phyloP scores from a whole-genome alignment of 305 asterid species.

The Euphrasia arctica region DNA sequence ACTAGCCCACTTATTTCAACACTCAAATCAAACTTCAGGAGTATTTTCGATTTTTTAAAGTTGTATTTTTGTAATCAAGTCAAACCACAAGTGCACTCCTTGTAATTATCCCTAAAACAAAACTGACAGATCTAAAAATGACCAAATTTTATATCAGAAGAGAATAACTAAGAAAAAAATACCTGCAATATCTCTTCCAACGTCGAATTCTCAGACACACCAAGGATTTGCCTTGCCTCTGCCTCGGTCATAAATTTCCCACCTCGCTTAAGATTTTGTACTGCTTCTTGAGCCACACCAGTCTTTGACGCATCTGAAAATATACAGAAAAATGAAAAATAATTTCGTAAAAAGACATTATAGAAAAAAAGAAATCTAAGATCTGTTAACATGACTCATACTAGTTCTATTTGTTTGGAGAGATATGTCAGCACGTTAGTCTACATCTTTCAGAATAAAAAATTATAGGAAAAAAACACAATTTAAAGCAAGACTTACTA shows the following conservation, averaged over 20 bases:
- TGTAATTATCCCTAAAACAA: background rate
- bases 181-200: conserved; percentile 64
- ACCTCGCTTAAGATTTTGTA: conserved; percentile 37
- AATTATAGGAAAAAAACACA: background rate
- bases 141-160: background rate
- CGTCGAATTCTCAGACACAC: conserved; percentile 47
- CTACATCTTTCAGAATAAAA: too few relatives aligned
- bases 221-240: conserved; percentile 69
- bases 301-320: conserved; percentile 56
- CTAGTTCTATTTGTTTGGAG: background rate
- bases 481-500: too few relatives aligned
- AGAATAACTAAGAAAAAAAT: background rate
- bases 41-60: too few relatives aligned
- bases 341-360: background rate
- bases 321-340: background rate
- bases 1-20: too few relatives aligned
- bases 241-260: conserved; percentile 47
- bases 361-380: background rate
- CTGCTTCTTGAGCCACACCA: conserved; percentile 68
- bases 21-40: too few relatives aligned
- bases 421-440: too few relatives aligned
- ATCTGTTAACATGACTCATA: background rate
- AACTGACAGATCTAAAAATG: background rate
- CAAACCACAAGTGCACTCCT: too few relatives aligned
- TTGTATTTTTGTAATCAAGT: too few relatives aligned